These are phyloP conservation scores for Aurinia saxatilis DNA, from an alignment of 345 rosid genomes.

Conservation along the genomic window DNA sequence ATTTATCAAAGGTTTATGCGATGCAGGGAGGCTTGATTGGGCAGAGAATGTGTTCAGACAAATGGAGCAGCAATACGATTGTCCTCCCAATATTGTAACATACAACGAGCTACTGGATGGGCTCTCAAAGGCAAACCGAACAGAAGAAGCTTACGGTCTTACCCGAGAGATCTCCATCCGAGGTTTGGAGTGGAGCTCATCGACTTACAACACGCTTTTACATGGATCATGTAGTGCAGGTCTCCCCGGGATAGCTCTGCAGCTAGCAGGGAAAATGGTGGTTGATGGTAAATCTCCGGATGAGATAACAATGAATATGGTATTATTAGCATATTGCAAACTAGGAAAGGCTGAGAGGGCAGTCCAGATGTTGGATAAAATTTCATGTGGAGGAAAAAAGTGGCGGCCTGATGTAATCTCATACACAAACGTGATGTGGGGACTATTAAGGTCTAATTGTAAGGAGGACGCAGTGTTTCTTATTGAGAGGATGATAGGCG, in stretches of 20 bases:
- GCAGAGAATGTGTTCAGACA: slow-evolving; percentile 43
- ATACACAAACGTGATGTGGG: slow-evolving; percentile 59
- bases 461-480: slow-evolving; percentile 38
- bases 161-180: slow-evolving; percentile 41
- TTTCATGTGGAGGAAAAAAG: slow-evolving; percentile 33
- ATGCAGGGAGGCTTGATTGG: slow-evolving; percentile 51
- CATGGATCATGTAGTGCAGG: slow-evolving; percentile 51
- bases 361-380: slow-evolving; percentile 34
- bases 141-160: slow-evolving; percentile 40
- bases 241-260: slow-evolving; percentile 41
- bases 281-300: slow-evolving; percentile 49
- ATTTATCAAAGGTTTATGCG: slow-evolving; percentile 64
- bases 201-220: slow-evolving; percentile 64
- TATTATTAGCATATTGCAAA: slow-evolving; percentile 51
- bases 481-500: slow-evolving; percentile 47
- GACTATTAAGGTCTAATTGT: slow-evolving; percentile 46
- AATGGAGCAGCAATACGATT: slow-evolving; percentile 44
- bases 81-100: slow-evolving; percentile 54
- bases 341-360: slow-evolving; percentile 44
- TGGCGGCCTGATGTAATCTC: slow-evolving; percentile 64
- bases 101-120: slow-evolving; percentile 68
- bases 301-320: slow-evolving; percentile 47
- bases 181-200: slow-evolving; percentile 37
- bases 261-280: slow-evolving; percentile 59
- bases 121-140: slow-evolving; percentile 39